phyloP scores from a whole-genome alignment of 2,329 filamentous ascomycete species.

The Thelonectria discophora region DNA sequence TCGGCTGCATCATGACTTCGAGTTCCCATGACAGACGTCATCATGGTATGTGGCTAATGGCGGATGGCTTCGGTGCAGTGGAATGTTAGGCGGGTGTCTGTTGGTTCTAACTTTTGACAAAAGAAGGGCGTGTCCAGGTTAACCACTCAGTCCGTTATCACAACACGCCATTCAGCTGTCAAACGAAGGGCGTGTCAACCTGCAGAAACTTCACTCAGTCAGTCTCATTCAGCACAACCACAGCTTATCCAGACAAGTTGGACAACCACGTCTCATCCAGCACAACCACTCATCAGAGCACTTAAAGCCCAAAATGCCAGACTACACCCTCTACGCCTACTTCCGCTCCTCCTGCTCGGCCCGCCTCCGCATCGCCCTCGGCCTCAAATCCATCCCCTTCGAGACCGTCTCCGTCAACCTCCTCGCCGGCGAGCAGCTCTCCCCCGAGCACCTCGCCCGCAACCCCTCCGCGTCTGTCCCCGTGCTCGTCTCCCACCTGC shows the following conservation, averaged over 20 bases:
- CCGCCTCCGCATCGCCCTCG: constrained; percentile 67
- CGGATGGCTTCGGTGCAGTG: constrained; percentile 1
- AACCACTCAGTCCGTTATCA: too few relatives aligned
- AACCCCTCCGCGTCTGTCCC: constrained; percentile 67
- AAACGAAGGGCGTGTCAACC: too few relatives aligned
- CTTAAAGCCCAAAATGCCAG: constrained; percentile 40
- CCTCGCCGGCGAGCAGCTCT: constrained; percentile 61
- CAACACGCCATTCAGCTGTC: too few relatives aligned
- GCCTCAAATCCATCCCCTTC: constrained; percentile 62
- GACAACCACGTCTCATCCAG: too few relatives aligned
- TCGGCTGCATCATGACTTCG: neutral
- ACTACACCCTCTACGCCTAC: constrained; percentile 64
- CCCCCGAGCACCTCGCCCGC: constrained; percentile 52
- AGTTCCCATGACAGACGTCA: neutral
- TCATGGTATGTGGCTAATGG: constrained; percentile 3
- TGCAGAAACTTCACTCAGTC: too few relatives aligned
- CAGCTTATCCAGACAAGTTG: too few relatives aligned
- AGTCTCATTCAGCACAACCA: too few relatives aligned
- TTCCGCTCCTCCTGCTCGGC: constrained; percentile 71
- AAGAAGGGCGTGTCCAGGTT: neutral
- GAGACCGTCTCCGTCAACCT: constrained; percentile 61
- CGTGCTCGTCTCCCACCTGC: constrained; percentile 54
- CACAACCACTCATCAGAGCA: too few relatives aligned
- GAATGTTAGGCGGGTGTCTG: neutral
- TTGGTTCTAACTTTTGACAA: neutral